Evolutionary conservation across 2,329 filamentous ascomycete genomes (phyloP).

Genomic region (Stagonosporopsis vannaccii): DNA sequence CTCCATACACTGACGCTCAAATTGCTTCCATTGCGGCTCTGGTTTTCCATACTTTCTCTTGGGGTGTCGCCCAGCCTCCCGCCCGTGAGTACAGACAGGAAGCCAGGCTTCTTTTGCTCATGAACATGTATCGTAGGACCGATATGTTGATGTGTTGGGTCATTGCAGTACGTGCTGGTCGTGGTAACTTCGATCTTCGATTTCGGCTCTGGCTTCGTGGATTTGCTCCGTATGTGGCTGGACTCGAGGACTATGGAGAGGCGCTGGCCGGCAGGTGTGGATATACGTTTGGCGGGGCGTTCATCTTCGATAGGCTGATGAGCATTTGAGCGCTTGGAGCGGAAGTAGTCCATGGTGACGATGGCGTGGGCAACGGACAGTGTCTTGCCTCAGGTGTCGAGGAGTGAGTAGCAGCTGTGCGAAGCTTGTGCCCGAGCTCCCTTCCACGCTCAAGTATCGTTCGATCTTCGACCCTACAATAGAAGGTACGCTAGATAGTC

Average conservation of each 20-base stretch:
- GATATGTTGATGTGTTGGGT: constrained; percentile 35
- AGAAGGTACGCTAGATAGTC: constrained; percentile 15
- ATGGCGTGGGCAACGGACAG: constrained; percentile 7
- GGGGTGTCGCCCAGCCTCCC: constrained; percentile 39
- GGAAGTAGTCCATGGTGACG: constrained; percentile 37
- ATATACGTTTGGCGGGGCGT: constrained; percentile 51
- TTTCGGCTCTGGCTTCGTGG: constrained; percentile 29
- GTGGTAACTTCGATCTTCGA: constrained; percentile 38
- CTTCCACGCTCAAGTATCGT: constrained; percentile 14
- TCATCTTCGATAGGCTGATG: constrained; percentile 36
- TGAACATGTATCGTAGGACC: constrained; percentile 30
- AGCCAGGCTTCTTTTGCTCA: constrained; percentile 25
- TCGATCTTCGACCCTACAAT: constrained; percentile 13
- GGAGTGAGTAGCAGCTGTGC: constrained; percentile 1
- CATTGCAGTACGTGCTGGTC: constrained; percentile 40
- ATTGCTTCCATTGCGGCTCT: constrained; percentile 35
- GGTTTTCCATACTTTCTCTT: constrained; percentile 39
- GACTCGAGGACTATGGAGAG: constrained; percentile 53
- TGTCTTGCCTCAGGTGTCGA: constrained; percentile 8
- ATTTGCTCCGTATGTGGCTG: constrained; percentile 24
- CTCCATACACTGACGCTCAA: constrained; percentile 49
- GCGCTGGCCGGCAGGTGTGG: constrained; percentile 52
- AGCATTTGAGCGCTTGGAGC: constrained; percentile 28
- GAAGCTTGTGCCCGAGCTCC: constrained; percentile 10
- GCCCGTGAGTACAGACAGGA: constrained; percentile 30